phyloP scores from a whole-genome alignment of 2,329 filamentous ascomycete genomes.

The Claviceps pazoutovae region DNA sequence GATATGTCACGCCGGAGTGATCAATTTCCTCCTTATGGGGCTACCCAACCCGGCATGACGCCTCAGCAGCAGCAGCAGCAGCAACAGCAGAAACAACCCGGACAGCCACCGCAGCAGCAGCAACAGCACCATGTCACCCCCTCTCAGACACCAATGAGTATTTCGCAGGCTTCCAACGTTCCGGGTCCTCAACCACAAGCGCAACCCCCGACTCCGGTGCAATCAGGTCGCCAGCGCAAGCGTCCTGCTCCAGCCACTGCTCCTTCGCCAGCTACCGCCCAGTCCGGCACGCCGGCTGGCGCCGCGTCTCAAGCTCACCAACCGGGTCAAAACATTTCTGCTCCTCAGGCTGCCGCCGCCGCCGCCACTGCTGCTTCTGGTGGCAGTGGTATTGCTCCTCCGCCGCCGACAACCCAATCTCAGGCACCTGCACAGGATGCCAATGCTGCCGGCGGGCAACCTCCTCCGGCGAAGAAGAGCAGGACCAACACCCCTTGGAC shows the following conservation, averaged over 20 bases:
- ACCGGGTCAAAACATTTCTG: slow-evolving; percentile 16
- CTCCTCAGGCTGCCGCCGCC: slow-evolving; percentile 12
- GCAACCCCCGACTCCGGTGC: slow-evolving; percentile 24
- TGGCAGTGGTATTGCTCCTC: background rate
- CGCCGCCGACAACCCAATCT: slow-evolving; percentile 14
- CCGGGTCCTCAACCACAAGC: slow-evolving; percentile 21
- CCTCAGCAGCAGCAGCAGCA: slow-evolving; percentile 21
- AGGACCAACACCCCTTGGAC: slow-evolving; percentile 99
- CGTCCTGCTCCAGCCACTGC: slow-evolving; percentile 25
- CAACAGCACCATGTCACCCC: slow-evolving; percentile 25
- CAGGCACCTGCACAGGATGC: slow-evolving; percentile 18
- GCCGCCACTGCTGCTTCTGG: background rate
- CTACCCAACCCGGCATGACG: slow-evolving; percentile 25
- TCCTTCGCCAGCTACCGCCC: slow-evolving; percentile 23
- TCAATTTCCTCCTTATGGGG: slow-evolving; percentile 25
- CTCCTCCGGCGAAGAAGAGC: slow-evolving; percentile 70
- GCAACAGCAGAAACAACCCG: slow-evolving; percentile 17
- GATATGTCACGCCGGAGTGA: slow-evolving; percentile 35
- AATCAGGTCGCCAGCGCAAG: slow-evolving; percentile 26
- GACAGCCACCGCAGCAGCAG: slow-evolving; percentile 9
- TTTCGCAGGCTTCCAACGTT: slow-evolving; percentile 24
- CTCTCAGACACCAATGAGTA: slow-evolving; percentile 29
- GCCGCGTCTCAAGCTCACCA: slow-evolving; percentile 20
- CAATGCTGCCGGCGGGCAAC: slow-evolving; percentile 17
- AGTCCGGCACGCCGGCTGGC: slow-evolving; percentile 19